Conservation (phyloP, 768 basidiomycete genomes). For the Kwoniella heveanensis region DNA sequence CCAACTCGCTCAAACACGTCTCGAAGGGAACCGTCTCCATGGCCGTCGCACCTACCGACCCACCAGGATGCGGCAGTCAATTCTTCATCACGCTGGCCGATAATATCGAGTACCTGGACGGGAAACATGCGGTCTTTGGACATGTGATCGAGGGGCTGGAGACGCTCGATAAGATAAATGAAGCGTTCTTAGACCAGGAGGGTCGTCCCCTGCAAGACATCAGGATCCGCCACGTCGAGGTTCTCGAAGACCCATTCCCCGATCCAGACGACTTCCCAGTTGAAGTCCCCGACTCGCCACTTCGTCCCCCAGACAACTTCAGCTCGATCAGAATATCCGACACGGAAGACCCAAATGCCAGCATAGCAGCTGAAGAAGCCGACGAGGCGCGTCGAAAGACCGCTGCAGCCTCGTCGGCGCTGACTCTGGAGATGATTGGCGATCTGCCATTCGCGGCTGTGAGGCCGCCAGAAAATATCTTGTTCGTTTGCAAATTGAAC, state of each 20-base stretch:
- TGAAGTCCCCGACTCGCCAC: conserved; percentile 74
- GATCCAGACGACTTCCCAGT: conserved; percentile 74
- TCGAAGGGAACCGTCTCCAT: conserved; percentile 89
- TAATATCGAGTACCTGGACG: conserved; percentile 91
- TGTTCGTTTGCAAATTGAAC: conserved; percentile 99
- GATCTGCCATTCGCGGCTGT: conserved; percentile 98
- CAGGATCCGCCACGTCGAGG: conserved; percentile 89
- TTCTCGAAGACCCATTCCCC: conserved; percentile 96
- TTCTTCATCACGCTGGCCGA: conserved; percentile 94
- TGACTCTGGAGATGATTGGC: conserved; percentile 99
- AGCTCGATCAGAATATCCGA: conserved; percentile 78
- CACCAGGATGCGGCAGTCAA: conserved; percentile 79
- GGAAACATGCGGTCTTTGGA: conserved; percentile 91
- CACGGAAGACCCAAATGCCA: conserved; percentile 84
- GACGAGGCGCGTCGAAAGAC: conserved; percentile 79
- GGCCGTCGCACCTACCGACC: conserved; percentile 79
- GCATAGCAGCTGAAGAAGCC: conserved; percentile 80
- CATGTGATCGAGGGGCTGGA: conserved; percentile 93
- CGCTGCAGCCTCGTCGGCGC: conserved; percentile 86
- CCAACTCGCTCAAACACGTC: conserved; percentile 70
- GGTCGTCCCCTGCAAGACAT: conserved; percentile 92
- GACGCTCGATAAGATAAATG: conserved; percentile 88
- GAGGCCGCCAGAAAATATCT: conserved; percentile 93
- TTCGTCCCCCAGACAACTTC: conserved; percentile 72
- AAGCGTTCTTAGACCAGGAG: conserved; percentile 82